Base-by-base conservation (phyloP, 768 basidiomycete species). In the Boletus bicolor region DNA sequence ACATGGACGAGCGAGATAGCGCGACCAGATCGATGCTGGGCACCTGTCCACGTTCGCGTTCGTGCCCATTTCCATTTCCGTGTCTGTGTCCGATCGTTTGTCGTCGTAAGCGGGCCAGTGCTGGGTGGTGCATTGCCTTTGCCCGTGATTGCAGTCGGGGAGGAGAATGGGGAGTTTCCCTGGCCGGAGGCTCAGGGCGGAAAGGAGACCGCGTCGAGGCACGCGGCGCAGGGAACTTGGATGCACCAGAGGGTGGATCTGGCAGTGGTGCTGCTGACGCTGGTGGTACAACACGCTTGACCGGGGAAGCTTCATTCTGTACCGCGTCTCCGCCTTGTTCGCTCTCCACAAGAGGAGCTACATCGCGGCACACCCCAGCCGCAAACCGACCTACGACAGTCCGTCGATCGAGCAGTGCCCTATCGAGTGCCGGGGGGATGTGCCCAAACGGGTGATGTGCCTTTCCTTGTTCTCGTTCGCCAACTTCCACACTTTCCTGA, bases 11-110 rank as follows among this genome's bases (percentile, higher is more conserved):
- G 5, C 12, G 51, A 0, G 66, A 61, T n/a, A 59, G 38, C 8
- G 60, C 38, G 17, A 59, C 57, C 14, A 70, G 61, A 43, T 72
- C 65, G 14, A 72, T 5, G 45, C 61, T 61, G 4, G 67, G 69
- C 1, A 65, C 58, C 3, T 14, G 19, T 7, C 7, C n/a, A 4
- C 32, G 39, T 17, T 51, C 15, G 21, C 42, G 17, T 2, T 17
- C 39, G 6, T 35, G 26, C 7, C n/a, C 46, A n/a, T 44, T 10
- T 2, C 19, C 15, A 26, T 19, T 39, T 17, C 15, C 21, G 21
- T 2, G 35, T 9, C 10, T 44, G 32, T 53, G 49, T 5, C 48
- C 51, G 17, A 61, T 55, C 9, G 62, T 60, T 35, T 67, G 58
- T 42, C 62, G 59, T 36, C 61, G 63, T 14, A 58, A 51, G 5